Percentiles rank a stretch among this genome's conserved stretches.
phyloP scores from a whole-genome alignment of 1,284 basidiomycete species.

The Microbotryum intermedium region DNA sequence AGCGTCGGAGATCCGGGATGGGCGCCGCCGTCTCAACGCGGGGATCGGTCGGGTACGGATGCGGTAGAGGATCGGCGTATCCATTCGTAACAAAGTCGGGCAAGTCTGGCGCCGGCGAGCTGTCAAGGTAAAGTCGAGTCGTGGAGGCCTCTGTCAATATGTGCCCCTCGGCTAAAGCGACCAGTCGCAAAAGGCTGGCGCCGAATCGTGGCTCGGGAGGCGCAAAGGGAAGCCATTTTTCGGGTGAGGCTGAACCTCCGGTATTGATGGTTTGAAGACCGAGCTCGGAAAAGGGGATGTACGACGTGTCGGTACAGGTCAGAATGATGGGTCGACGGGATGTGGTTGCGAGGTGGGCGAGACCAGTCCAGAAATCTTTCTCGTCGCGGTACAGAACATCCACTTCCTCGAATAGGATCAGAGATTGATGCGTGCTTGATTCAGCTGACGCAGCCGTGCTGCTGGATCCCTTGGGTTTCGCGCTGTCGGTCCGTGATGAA shows the following conservation, averaged over 20 bases:
- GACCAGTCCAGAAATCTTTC: slow-evolving; percentile 79
- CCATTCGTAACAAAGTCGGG: slow-evolving; percentile 7
- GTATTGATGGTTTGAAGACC: slow-evolving; percentile 59
- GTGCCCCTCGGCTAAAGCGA: slow-evolving; percentile 54
- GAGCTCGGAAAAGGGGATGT: slow-evolving; percentile 61
- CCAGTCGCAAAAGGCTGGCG: slow-evolving; percentile 61
- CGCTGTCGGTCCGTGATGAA: neutral
- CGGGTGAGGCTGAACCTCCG: neutral
- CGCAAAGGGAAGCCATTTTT: slow-evolving; percentile 49
- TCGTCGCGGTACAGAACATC: slow-evolving; percentile 90
- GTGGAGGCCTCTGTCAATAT: slow-evolving; percentile 6
- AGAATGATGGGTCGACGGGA: slow-evolving; percentile 77
- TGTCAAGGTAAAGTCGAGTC: slow-evolving; percentile 7
- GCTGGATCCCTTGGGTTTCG: neutral
- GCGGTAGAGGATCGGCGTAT: slow-evolving; percentile 35
- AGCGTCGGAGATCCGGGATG: slow-evolving; percentile 52
- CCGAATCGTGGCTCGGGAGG: slow-evolving; percentile 54
- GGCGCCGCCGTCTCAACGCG: slow-evolving; percentile 40
- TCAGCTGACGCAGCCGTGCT: neutral
- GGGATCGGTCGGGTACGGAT: slow-evolving; percentile 38
- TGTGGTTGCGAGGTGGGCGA: slow-evolving; percentile 67
- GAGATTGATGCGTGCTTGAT: slow-evolving; percentile 52
- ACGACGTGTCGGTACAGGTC: slow-evolving; percentile 75
- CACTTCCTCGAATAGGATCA: slow-evolving; percentile 93
- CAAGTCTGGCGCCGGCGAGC: slow-evolving; percentile 35